Evolutionary conservation across 257 asterid species (phyloP).

Genomic region (Cordia subcordata): DNA sequence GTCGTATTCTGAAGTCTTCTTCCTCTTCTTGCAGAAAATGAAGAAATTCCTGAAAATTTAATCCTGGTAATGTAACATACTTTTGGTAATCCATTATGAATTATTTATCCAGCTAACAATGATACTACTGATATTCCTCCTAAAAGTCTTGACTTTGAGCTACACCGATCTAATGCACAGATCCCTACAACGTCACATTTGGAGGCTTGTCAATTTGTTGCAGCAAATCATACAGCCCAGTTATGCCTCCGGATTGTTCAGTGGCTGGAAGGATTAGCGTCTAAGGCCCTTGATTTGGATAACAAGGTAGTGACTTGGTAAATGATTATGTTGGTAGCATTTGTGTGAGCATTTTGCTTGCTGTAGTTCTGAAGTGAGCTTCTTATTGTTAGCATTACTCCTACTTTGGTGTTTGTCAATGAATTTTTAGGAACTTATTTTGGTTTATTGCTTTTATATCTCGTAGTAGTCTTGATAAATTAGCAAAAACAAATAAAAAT

Average conservation of each 20-base stretch:
- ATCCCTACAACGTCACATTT: slow-evolving; percentile 86
- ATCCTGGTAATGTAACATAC: slow-evolving; percentile 58
- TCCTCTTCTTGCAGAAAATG: slow-evolving; percentile 63
- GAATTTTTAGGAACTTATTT: too few species aligned
- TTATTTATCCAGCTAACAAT: slow-evolving; percentile 11
- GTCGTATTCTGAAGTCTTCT: slow-evolving; percentile 20
- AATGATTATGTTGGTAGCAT: slow-evolving; percentile 7
- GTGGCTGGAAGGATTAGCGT: slow-evolving; percentile 98
- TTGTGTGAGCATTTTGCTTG: neutral
- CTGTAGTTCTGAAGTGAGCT: neutral
- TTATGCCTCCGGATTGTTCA: slow-evolving; percentile 90
- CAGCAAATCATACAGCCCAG: slow-evolving; percentile 69
- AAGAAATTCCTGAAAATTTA: slow-evolving; percentile 67
- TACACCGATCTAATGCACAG: slow-evolving; percentile 40
- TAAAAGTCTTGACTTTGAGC: slow-evolving; percentile 3
- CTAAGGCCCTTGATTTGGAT: slow-evolving; percentile 88
- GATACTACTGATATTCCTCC: slow-evolving; percentile 15
- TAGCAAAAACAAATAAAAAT: too few species aligned
- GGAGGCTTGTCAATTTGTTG: slow-evolving; percentile 86
- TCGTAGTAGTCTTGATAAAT: too few species aligned
- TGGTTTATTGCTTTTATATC: too few species aligned
- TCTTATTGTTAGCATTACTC: too few species aligned
- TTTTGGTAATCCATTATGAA: slow-evolving; percentile 6
- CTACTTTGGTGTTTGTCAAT: too few species aligned
- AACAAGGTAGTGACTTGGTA: slow-evolving; percentile 51